Evolutionary conservation across 345 rosid species (phyloP), one percentile per base, ranked within the genome.

Genomic region (Melaleuca quinquenervia): DNA sequence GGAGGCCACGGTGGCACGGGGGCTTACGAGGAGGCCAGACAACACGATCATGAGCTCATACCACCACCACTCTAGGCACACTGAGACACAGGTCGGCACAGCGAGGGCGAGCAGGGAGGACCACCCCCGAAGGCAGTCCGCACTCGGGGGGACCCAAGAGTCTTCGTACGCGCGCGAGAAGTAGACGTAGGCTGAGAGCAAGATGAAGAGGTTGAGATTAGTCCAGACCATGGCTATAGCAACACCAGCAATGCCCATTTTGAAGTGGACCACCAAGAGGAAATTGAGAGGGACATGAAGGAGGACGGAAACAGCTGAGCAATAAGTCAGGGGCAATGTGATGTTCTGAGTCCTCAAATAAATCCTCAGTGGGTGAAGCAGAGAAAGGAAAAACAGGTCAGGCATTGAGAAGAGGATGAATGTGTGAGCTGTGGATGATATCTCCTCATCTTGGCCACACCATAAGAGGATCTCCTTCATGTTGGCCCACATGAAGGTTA

Each of bases 61-160:
- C 99, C 99, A 97, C 99, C 99, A 97, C 99, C 99, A 97, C 84
- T 97, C 99, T 44, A 97, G 94, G 87, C 99, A 97, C 49, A 97
- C 99, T 0, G 99, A 97, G 53, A 90, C 90, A 83, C 99, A 97
- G 75, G 94, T 97, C 11, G 99, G 99, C 75, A 97, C 90, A 1
- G 99, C 96, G 2, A 97, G 94, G 8, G 94, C 90, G n/a, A 97
- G 94, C 85, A 97, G 89, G 62, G 98, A 90, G 2, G 98, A 94
- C 99, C 99, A 97, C 44, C 98, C 99, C 84, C 89, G 89, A 3
- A 97, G 88, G 86, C 98, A 93, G 86, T 97, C 96, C 54, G 89
- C 58, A 90, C 96, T 92, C 11, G 96, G 96, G 86, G 93, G 56
- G 50, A 96, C 98, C 99, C 98, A 96, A 3, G 98, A 95, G 80